A percentile compares a stretch with the other conserved stretches of the same genome.
These are phyloP conservation scores for Solanum lycopersicoides DNA, from an alignment of 257 asterid genomes.

Conservation along the genomic window DNA sequence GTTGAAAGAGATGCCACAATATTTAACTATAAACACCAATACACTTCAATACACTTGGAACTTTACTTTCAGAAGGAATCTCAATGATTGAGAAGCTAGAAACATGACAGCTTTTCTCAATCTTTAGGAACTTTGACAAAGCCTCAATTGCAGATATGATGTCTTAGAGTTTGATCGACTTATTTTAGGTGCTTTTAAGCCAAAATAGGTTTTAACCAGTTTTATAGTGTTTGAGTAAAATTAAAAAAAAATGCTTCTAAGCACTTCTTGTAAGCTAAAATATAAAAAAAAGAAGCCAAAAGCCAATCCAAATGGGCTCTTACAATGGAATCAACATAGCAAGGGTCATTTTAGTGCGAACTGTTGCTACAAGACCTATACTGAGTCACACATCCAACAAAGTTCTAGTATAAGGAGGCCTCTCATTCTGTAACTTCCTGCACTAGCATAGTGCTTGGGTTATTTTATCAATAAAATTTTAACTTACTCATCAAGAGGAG, in stretches of 20 bases:
- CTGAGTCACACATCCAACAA: not conserved
- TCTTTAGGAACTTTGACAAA: not conserved
- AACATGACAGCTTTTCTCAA: not conserved
- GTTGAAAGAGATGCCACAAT: not conserved
- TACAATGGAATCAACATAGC: not conserved
- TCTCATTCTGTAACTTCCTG: not conserved
- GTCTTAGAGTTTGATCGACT: not conserved
- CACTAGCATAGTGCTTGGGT: not conserved
- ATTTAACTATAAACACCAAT: not conserved
- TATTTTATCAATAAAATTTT: not conserved
- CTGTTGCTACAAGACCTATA: not conserved
- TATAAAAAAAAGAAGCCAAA: not conserved
- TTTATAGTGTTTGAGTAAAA: not conserved
- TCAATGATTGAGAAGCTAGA: not conserved
- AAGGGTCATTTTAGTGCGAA: not conserved
- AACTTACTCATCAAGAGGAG: not conserved
- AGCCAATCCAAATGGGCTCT: not conserved
- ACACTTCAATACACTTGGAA: not conserved
- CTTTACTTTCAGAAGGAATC: not conserved
- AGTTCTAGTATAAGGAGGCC: not conserved
- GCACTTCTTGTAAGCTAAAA: not conserved
- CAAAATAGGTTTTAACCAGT: not conserved
- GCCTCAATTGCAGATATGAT: not conserved
- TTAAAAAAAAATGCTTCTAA: not conserved
- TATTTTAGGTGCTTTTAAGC: not conserved